These are phyloP conservation scores for Citrus sp. DNA, from an alignment of 345 rosid genomes.

Conservation along the genomic window DNA sequence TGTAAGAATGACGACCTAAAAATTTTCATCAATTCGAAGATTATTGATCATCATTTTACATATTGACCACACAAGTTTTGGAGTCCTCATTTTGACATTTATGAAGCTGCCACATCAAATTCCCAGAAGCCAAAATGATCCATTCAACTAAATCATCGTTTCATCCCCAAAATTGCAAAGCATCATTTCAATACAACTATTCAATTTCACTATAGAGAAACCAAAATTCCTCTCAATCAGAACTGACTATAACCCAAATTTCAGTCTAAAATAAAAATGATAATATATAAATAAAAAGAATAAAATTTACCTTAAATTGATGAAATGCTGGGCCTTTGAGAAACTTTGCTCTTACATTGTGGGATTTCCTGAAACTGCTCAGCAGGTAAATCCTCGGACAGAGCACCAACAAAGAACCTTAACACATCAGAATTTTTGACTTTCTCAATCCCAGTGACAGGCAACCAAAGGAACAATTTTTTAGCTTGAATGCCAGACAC, in stretches of 20 bases:
- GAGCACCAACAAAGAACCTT: conserved; percentile 69
- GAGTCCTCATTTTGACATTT: not conserved
- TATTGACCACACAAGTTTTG: not conserved
- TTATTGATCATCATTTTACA: not conserved
- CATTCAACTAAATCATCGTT: too few relatives aligned
- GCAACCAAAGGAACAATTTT: conserved; percentile 59
- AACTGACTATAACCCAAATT: not conserved
- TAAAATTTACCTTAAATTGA: conserved; percentile 25
- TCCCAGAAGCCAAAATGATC: too few relatives aligned
- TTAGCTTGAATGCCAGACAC: conserved; percentile 68
- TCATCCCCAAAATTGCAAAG: too few relatives aligned
- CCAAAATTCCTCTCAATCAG: not conserved
- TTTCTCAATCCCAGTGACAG: conserved; percentile 57
- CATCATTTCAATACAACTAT: too few relatives aligned
- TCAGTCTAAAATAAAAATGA: not conserved
- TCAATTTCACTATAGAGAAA: too few relatives aligned
- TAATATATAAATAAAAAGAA: not conserved
- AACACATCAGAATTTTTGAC: conserved; percentile 36
- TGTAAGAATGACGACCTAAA: not conserved
- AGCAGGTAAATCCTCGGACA: conserved; percentile 63
- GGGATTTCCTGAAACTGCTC: conserved; percentile 54
- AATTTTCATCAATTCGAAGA: not conserved
- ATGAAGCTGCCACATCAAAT: not conserved
- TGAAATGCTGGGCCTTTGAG: conserved; percentile 10
- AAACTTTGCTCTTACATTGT: conserved; percentile 40